A percentile compares a stretch with the other conserved stretches of the same genome.
phyloP scores from a whole-genome alignment of 768 basidiomycete genomes.

The Collybia sp. region DNA sequence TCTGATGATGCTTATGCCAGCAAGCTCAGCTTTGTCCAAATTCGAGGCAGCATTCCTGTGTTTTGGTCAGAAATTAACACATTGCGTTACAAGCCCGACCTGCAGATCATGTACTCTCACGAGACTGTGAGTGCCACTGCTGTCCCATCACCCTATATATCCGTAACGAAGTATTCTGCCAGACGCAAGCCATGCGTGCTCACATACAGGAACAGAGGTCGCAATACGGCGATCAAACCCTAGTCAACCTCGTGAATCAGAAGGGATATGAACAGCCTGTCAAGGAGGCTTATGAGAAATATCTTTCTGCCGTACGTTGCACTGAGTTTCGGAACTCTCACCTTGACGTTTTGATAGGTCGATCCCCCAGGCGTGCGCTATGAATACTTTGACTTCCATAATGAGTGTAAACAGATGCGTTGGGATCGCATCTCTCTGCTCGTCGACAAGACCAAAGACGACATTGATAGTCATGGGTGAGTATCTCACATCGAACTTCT shows the following conservation, averaged over 20 bases:
- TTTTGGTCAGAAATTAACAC: constrained; percentile 98
- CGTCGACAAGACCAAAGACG: constrained; percentile 69
- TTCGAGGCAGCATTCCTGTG: constrained; percentile 87
- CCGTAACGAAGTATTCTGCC: background rate
- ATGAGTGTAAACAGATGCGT: constrained; percentile 89
- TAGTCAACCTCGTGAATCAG: constrained; percentile 93
- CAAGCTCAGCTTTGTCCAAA: constrained; percentile 88
- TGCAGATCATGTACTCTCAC: constrained; percentile 91
- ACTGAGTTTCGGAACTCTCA: background rate
- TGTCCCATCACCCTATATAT: background rate
- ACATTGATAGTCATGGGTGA: constrained; percentile 66
- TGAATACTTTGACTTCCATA: constrained; percentile 96
- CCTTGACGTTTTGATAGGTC: constrained; percentile 34
- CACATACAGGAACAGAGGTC: constrained; percentile 74
- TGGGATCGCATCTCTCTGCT: constrained; percentile 90
- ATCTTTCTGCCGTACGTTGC: constrained; percentile 52
- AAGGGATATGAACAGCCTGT: constrained; percentile 90
- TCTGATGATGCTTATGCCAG: constrained; percentile 43
- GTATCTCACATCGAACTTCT: constrained; percentile 10
- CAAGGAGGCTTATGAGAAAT: constrained; percentile 91
- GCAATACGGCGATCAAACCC: constrained; percentile 69
- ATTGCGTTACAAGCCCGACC: constrained; percentile 90
- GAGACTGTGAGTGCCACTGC: constrained; percentile 65
- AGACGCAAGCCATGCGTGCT: constrained; percentile 66
- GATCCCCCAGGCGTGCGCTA: constrained; percentile 72